A percentile compares a stretch with the other conserved stretches of the same genome.
phyloP scores from a whole-genome alignment of 306 rosid species.

The Corylus avellana region DNA sequence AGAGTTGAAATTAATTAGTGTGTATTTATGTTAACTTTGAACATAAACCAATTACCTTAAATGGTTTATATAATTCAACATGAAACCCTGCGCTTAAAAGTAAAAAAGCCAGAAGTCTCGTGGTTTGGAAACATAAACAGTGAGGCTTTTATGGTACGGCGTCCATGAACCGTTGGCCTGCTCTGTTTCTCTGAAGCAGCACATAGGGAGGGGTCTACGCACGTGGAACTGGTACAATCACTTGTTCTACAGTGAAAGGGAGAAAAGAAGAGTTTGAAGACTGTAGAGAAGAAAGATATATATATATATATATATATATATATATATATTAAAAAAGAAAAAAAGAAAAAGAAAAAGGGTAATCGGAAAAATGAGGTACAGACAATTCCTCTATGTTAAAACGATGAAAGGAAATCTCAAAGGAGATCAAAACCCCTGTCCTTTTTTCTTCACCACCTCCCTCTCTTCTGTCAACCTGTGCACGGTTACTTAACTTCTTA shows the following conservation, averaged over 20 bases:
- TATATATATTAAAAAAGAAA: too few species aligned
- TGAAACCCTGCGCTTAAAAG: too few species aligned
- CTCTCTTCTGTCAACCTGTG: slow-evolving; percentile 30
- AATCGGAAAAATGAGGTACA: neutral
- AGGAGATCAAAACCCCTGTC: slow-evolving; percentile 38
- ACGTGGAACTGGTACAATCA: slow-evolving; percentile 68
- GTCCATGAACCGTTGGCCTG: slow-evolving; percentile 69
- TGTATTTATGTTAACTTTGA: too few species aligned
- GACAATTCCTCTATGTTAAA: slow-evolving; percentile 41
- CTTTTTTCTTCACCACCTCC: slow-evolving; percentile 27
- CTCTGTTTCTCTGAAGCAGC: slow-evolving; percentile 63
- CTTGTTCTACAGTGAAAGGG: slow-evolving; percentile 32
- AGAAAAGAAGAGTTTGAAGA: slow-evolving; percentile 1
- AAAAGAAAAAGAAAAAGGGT: too few species aligned
- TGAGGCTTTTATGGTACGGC: slow-evolving; percentile 52
- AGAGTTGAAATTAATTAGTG: too few species aligned
- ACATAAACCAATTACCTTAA: too few species aligned
- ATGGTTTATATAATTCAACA: too few species aligned
- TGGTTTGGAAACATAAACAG: slow-evolving; percentile 1
- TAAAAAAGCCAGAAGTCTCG: too few species aligned
- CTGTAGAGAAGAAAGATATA: neutral
- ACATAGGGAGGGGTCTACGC: slow-evolving; percentile 57
- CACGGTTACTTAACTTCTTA: slow-evolving; percentile 48
- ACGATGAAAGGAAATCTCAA: slow-evolving; percentile 44
- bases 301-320: too few species aligned